phyloP scores from a whole-genome alignment of 2,329 filamentous ascomycete species.

The Blastomyces emzantsi region DNA sequence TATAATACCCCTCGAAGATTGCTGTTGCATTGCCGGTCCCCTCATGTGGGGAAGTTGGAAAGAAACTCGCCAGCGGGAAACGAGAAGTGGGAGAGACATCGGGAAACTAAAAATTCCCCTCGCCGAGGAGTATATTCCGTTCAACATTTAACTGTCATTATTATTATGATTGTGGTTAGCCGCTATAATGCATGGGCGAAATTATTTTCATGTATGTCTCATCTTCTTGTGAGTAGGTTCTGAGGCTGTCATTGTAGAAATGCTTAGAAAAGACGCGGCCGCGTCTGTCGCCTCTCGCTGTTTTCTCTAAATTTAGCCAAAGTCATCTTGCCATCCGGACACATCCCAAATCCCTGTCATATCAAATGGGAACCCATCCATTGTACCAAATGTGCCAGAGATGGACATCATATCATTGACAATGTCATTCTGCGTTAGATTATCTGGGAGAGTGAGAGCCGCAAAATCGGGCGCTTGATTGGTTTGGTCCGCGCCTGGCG shows the following conservation, averaged over 20 bases:
- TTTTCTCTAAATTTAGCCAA: neutral
- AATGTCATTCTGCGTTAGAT: slow-evolving; percentile 38
- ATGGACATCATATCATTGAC: slow-evolving; percentile 42
- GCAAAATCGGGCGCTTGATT: slow-evolving; percentile 22
- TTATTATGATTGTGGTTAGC: neutral
- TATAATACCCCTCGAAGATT: neutral
- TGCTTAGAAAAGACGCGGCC: neutral
- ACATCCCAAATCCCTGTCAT: slow-evolving; percentile 41
- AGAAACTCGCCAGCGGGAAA: neutral
- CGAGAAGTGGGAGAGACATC: neutral
- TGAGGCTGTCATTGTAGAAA: neutral
- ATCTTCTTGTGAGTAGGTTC: neutral
- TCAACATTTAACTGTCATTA: neutral
- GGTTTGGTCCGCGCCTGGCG: slow-evolving; percentile 7
- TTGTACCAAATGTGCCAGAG: slow-evolving; percentile 37
- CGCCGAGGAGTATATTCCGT: neutral
- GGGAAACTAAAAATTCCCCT: neutral
- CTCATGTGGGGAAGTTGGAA: neutral
- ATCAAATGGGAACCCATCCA: slow-evolving; percentile 40
- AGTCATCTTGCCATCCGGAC: slow-evolving; percentile 24
- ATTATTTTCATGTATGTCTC: neutral
- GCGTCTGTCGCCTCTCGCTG: neutral
- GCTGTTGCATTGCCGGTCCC: neutral
- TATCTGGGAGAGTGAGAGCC: slow-evolving; percentile 35
- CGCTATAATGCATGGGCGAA: neutral